Conservation (phyloP, 2,329 filamentous ascomycete species). For the Ceratocystis variospora region DNA sequence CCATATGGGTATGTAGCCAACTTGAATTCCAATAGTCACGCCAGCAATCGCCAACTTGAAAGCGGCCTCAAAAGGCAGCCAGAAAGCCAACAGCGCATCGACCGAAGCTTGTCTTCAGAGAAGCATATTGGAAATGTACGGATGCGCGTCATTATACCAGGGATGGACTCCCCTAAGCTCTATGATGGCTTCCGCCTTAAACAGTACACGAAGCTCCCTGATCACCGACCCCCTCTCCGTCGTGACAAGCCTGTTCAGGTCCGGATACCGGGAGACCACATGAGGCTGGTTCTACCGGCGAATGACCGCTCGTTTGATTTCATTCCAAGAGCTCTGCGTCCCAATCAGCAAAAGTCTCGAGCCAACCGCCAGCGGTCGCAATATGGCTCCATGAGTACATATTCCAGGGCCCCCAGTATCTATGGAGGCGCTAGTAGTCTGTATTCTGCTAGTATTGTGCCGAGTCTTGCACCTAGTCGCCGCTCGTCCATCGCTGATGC, state of each 20-base stretch:
- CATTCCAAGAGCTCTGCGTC: constrained; percentile 83
- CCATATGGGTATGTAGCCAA: constrained; percentile 27
- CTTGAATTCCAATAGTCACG: neutral
- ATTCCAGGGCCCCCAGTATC: constrained; percentile 69
- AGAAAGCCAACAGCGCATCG: constrained; percentile 51
- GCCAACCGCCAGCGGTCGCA: constrained; percentile 54
- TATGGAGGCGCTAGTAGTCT: constrained; percentile 59
- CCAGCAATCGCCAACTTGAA: neutral
- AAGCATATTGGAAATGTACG: constrained; percentile 73
- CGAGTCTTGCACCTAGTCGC: constrained; percentile 75
- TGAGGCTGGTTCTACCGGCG: constrained; percentile 83
- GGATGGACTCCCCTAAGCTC: constrained; percentile 55
- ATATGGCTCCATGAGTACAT: constrained; percentile 51
- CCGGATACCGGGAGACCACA: constrained; percentile 64
- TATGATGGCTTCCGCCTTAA: constrained; percentile 70
- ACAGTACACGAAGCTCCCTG: constrained; percentile 84
- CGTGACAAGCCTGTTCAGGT: constrained; percentile 94
- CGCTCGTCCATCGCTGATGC: constrained; percentile 61
- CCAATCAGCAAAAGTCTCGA: constrained; percentile 71
- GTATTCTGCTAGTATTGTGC: constrained; percentile 75
- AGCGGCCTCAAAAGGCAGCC: constrained; percentile 40
- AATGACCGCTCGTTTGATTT: constrained; percentile 92
- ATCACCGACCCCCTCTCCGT: constrained; percentile 84
- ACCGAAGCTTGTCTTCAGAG: constrained; percentile 68
- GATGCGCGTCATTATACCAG: constrained; percentile 66